Conservation (phyloP, 768 basidiomycete genomes). For the Termitomyces sp. region DNA sequence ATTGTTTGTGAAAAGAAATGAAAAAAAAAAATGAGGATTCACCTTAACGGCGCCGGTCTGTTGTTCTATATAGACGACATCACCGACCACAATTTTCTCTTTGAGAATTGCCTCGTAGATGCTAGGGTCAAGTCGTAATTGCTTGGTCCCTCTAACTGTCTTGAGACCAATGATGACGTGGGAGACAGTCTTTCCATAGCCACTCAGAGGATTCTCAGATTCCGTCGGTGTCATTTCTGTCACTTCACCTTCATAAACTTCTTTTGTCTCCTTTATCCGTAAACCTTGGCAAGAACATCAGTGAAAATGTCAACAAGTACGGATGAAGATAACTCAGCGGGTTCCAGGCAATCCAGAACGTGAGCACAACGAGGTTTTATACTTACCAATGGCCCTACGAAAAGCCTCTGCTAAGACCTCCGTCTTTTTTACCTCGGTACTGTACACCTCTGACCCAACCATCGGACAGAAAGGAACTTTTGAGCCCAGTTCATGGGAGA, state of each 20-base stretch:
- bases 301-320: background rate
- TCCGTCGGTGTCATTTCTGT: conserved; percentile 96
- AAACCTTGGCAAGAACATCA: conserved; percentile 50
- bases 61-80: conserved; percentile 93
- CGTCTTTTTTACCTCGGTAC: conserved; percentile 97
- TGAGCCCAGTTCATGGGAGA: conserved; percentile 88
- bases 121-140: conserved; percentile 86
- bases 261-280: conserved; percentile 98
- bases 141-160: conserved; percentile 90
- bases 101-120: conserved; percentile 98
- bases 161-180: conserved; percentile 96
- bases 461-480: conserved; percentile 99
- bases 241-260: conserved; percentile 97
- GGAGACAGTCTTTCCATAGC: conserved; percentile 98
- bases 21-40: conserved; percentile 2
- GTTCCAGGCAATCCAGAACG: background rate
- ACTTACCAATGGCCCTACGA: conserved; percentile 89
- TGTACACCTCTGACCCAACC: conserved; percentile 97
- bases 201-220: conserved; percentile 93
- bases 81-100: conserved; percentile 94
- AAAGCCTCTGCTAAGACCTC: conserved; percentile 95
- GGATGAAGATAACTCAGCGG: background rate
- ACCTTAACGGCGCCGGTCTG: conserved; percentile 96
- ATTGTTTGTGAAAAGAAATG: background rate
- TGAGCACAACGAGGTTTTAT: background rate